Evolutionary conservation across 2,329 filamentous ascomycete genomes (phyloP).

Genomic region (Aspergillus sergii): DNA sequence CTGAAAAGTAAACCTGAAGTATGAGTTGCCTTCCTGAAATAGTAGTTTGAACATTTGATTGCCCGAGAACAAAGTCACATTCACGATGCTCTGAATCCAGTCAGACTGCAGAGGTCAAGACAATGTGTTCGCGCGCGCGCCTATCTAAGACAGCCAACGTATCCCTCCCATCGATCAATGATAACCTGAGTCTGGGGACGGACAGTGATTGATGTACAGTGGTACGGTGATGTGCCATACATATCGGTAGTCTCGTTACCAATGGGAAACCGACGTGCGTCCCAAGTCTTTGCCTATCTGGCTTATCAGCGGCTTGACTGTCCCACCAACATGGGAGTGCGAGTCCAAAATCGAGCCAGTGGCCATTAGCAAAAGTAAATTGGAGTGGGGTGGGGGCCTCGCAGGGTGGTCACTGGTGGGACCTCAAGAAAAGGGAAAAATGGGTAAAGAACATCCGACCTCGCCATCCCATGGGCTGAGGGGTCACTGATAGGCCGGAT

Average conservation of each 20-base stretch:
- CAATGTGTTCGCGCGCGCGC: slow-evolving; percentile 6
- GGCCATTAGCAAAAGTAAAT: slow-evolving; percentile 9
- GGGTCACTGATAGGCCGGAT: slow-evolving; percentile 8
- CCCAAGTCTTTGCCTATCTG: slow-evolving; percentile 13
- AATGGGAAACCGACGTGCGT: slow-evolving; percentile 12
- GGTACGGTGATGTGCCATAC: slow-evolving; percentile 15
- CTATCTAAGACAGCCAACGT: neutral
- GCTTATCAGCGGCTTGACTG: slow-evolving; percentile 23
- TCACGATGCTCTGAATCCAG: neutral
- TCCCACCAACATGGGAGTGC: slow-evolving; percentile 18
- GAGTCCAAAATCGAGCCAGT: slow-evolving; percentile 19
- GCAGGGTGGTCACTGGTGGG: neutral
- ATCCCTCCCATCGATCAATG: slow-evolving; percentile 5
- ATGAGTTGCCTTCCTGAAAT: slow-evolving; percentile 10
- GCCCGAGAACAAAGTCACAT: neutral
- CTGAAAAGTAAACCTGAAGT: neutral
- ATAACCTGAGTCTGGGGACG: neutral
- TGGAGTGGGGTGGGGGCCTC: slow-evolving; percentile 14
- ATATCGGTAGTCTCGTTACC: slow-evolving; percentile 16
- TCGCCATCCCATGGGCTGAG: slow-evolving; percentile 12
- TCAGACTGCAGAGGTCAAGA: neutral
- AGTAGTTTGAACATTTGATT: slow-evolving; percentile 7
- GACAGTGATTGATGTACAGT: neutral
- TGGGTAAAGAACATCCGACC: neutral
- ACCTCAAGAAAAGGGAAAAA: neutral